Percentiles rank a stretch among this genome's conserved stretches.
These are phyloP conservation scores for Pythium aphanidermatum DNA, from an alignment of 352 stramenopile genomes.

Conservation along the genomic window DNA sequence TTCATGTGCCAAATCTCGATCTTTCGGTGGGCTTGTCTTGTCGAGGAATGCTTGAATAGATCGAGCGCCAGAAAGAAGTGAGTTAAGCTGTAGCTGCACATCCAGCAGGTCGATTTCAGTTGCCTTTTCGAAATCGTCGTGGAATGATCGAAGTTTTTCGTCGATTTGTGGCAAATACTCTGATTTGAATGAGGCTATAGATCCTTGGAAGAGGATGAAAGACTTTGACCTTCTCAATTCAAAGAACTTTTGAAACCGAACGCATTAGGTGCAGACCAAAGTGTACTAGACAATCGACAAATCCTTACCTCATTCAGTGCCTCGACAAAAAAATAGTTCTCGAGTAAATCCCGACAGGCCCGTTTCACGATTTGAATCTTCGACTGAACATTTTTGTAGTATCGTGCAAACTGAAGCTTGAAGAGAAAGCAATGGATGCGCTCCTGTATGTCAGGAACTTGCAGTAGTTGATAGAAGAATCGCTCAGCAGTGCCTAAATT, in stretches of 20 bases:
- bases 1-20: conserved; percentile 34
- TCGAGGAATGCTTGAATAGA: conserved; percentile 46
- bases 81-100: conserved; percentile 58
- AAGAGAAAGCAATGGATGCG: conserved; percentile 74
- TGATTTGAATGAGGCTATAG: conserved; percentile 27
- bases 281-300: not conserved
- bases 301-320: conserved; percentile 40
- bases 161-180: conserved; percentile 34
- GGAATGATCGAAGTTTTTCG: conserved; percentile 52
- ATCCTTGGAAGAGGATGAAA: conserved; percentile 26
- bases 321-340: conserved; percentile 62
- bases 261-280: not conserved
- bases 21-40: conserved; percentile 17
- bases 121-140: conserved; percentile 46
- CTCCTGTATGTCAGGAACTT: conserved; percentile 46
- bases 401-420: conserved; percentile 60
- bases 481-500: conserved; percentile 63
- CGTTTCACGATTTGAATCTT: conserved; percentile 55
- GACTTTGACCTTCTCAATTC: conserved; percentile 25
- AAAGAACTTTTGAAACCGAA: conserved; percentile 39
- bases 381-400: conserved; percentile 29
- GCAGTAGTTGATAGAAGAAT: conserved; percentile 63
- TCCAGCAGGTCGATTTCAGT: conserved; percentile 49
- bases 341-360: conserved; percentile 54
- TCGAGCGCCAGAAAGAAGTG: conserved; percentile 36